Percentiles rank a stretch among this genome's conserved stretches.
phyloP scores from a whole-genome alignment of 225 moss, liverwort and hornwort genomes.

The Ulota crispa region DNA sequence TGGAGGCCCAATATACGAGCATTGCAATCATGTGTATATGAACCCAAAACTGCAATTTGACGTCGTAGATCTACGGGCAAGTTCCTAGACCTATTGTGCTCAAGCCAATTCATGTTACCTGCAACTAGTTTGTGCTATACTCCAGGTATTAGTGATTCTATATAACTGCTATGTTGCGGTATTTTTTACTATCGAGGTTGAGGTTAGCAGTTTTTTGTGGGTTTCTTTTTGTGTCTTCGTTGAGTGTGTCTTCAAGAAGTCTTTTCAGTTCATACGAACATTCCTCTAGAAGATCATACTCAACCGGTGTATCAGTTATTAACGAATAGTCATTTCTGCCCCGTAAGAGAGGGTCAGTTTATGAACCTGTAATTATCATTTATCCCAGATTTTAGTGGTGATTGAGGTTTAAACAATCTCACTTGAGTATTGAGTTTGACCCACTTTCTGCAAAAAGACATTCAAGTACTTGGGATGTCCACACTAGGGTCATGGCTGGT shows the following conservation, averaged over 20 bases:
- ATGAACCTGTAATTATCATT: constrained; percentile 40
- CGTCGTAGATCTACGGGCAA: constrained; percentile 83
- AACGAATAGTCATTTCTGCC: constrained; percentile 31
- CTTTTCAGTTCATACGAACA: constrained; percentile 26
- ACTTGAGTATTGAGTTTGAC: not conserved
- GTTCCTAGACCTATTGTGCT: constrained; percentile 32
- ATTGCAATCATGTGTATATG: constrained; percentile 94
- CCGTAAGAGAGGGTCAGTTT: constrained; percentile 30
- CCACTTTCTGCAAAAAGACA: not conserved
- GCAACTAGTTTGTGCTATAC: constrained; percentile 31
- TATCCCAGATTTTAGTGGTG: constrained; percentile 30
- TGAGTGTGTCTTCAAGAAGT: constrained; percentile 33
- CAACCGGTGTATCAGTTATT: constrained; percentile 26
- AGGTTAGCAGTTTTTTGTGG: constrained; percentile 30
- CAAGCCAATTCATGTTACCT: constrained; percentile 40
- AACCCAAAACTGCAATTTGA: constrained; percentile 81
- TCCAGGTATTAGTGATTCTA: constrained; percentile 31
- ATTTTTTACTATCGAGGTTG: constrained; percentile 36
- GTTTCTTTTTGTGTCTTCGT: constrained; percentile 22
- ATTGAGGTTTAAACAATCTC: not conserved
- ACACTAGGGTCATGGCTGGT: not conserved
- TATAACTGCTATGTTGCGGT: constrained; percentile 40
- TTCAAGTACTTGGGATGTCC: not conserved
- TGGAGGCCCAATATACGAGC: constrained; percentile 91
- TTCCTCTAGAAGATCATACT: constrained; percentile 24